Evolutionary conservation across 2,329 filamentous ascomycete species (phyloP), one percentile per base, ranked within the genome.

Genomic region (Fusarium tanahbumbuense): DNA sequence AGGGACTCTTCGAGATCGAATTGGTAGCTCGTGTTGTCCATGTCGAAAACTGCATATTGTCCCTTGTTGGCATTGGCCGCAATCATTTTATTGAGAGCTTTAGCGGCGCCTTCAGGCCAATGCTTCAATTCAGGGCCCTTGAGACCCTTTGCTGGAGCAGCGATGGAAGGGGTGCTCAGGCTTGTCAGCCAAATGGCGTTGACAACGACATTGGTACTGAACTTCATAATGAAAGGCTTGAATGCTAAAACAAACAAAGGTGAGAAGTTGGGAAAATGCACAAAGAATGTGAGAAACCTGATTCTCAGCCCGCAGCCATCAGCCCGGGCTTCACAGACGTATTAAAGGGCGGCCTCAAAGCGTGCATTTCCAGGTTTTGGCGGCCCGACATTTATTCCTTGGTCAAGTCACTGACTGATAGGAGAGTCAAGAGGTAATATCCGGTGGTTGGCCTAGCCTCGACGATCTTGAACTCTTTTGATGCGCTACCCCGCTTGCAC

Each of bases 11-110:
- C 81, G 13, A 83, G 68, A 54, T 83, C 82, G 53, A 75, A 82
- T 50, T 76, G 77, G 40, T 79, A 83, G 66, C 78, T 79, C 5
- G 82, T 83, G 73, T 83, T 83, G 76, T 83, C 82, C 82, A 83
- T 83, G 74, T 83, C 81, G 47, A 82, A 82, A 25, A 80, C 76
- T 15, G 81, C 81, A 46, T 80, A 82, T 54, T 76, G 76, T 25
- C 78, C 78, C 47, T 75, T 67, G 74, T 82, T 74, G 23, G 79
- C 79, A 57, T 82, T 82, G 55, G 71, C 71, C 2, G 73, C 69
- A 56, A 82, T 82, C 81, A 82, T 81, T 34, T 68, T 69, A 58
- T 80, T 74, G 49, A 82, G 75, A 5, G 76, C 73, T 25, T 71
- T 72, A 7, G 81, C 81, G 0, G 80, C 81, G 9, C 72, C 67